phyloP scores from a whole-genome alignment of 2,329 filamentous ascomycete genomes.

The Trichocomaceae sp. region DNA sequence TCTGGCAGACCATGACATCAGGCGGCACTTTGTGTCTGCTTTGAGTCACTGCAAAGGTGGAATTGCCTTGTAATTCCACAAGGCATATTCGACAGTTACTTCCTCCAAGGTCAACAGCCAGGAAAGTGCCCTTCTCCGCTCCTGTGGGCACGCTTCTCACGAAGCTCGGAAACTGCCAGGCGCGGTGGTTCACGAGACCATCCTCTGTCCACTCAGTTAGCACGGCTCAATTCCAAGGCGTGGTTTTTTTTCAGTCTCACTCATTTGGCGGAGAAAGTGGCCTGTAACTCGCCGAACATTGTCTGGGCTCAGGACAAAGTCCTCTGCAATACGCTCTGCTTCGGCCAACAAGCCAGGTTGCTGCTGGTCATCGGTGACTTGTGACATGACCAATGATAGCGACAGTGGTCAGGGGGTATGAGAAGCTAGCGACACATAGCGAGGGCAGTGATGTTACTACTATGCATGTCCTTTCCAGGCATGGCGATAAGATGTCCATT shows the following conservation, averaged over 20 bases:
- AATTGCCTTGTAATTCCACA: slow-evolving; percentile 18
- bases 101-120: slow-evolving; percentile 20
- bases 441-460: neutral
- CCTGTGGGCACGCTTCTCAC: slow-evolving; percentile 16
- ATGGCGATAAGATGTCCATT: neutral
- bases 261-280: slow-evolving; percentile 14
- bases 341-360: slow-evolving; percentile 12
- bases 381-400: slow-evolving; percentile 10
- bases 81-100: slow-evolving; percentile 19
- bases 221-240: neutral
- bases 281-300: slow-evolving; percentile 10
- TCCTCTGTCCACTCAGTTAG: slow-evolving; percentile 11
- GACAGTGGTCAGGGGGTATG: neutral
- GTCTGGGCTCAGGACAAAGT: slow-evolving; percentile 12
- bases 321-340: slow-evolving; percentile 13
- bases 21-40: slow-evolving; percentile 15
- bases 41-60: slow-evolving; percentile 16
- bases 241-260: neutral
- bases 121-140: slow-evolving; percentile 15
- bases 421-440: neutral
- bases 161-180: slow-evolving; percentile 18
- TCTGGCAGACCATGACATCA: slow-evolving; percentile 16
- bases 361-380: slow-evolving; percentile 6
- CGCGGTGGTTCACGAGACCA: slow-evolving; percentile 15
- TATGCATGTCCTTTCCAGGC: neutral